Conservation (phyloP, 192 early-diverging fungal genomes). For the Gonapodya sp. region DNA sequence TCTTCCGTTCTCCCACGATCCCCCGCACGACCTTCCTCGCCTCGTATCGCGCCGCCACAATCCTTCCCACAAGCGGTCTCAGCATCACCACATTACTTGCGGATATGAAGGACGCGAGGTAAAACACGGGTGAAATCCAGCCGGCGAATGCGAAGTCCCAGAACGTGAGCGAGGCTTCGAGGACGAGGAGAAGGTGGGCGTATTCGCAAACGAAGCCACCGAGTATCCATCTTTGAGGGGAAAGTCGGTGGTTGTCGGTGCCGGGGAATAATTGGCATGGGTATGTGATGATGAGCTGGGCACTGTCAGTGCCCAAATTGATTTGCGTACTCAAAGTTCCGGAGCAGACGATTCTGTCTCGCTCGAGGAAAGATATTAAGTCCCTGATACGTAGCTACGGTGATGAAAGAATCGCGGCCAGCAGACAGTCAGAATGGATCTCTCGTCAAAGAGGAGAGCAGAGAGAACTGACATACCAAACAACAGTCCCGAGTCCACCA, state of each 20-base stretch:
- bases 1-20: not conserved
- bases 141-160: not conserved
- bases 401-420: not conserved
- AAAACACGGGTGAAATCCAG: not conserved
- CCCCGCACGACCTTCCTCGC: not conserved
- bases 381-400: not conserved
- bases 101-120: not conserved
- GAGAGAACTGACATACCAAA: not conserved
- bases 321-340: not conserved
- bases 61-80: not conserved
- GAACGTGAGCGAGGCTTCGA: not conserved
- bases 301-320: too few relatives aligned
- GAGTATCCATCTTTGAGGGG: not conserved
- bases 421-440: too few relatives aligned
- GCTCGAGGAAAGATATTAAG: not conserved
- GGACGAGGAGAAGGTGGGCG: not conserved
- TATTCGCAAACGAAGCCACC: slow-evolving; percentile 1
- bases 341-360: not conserved
- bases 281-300: too few relatives aligned
- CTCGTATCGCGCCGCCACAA: not conserved
- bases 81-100: not conserved
- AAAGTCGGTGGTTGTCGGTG: too few relatives aligned
- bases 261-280: too few relatives aligned
- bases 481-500: not conserved
- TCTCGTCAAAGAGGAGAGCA: too few relatives aligned